A percentile compares a stretch with the other conserved stretches of the same genome.
These are phyloP conservation scores for Colletotrichum eleusines DNA, from an alignment of 2,329 filamentous ascomycete species.

Conservation along the genomic window DNA sequence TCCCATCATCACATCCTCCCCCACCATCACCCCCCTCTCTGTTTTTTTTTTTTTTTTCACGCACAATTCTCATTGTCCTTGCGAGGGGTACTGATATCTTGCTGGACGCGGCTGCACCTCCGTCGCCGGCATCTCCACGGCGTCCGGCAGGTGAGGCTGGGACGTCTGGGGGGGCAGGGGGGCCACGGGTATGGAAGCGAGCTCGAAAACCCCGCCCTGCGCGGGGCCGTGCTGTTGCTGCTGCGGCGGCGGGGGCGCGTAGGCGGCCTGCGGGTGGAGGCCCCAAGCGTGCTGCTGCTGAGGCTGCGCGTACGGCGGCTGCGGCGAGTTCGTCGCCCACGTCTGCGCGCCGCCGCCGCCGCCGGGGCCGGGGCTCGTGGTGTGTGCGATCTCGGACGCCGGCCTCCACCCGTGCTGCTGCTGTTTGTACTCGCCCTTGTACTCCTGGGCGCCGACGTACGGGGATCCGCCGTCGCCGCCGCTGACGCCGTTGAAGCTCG, in stretches of 20 bases:
- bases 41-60: too few relatives aligned
- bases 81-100: slow-evolving; percentile 21
- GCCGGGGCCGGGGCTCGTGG: slow-evolving; percentile 27
- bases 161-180: background rate
- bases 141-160: slow-evolving; percentile 11
- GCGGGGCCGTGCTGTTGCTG: background rate
- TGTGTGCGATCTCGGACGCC: slow-evolving; percentile 4
- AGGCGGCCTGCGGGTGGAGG: slow-evolving; percentile 29
- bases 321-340: slow-evolving; percentile 32
- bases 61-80: background rate
- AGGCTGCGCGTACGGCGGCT: slow-evolving; percentile 21
- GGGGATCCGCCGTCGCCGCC: slow-evolving; percentile 10
- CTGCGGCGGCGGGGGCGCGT: slow-evolving; percentile 4
- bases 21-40: too few relatives aligned
- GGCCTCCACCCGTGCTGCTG: slow-evolving; percentile 18
- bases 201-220: slow-evolving; percentile 39
- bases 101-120: slow-evolving; percentile 14
- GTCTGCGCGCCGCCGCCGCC: slow-evolving; percentile 21
- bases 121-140: slow-evolving; percentile 41
- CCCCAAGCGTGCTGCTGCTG: slow-evolving; percentile 34
- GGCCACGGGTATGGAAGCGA: slow-evolving; percentile 34
- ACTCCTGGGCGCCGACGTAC: slow-evolving; percentile 10
- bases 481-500: slow-evolving; percentile 14
- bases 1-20: background rate
- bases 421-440: slow-evolving; percentile 21